Conservation (phyloP, 225 moss, liverwort and hornwort species). For the Marchantia paleacea region DNA sequence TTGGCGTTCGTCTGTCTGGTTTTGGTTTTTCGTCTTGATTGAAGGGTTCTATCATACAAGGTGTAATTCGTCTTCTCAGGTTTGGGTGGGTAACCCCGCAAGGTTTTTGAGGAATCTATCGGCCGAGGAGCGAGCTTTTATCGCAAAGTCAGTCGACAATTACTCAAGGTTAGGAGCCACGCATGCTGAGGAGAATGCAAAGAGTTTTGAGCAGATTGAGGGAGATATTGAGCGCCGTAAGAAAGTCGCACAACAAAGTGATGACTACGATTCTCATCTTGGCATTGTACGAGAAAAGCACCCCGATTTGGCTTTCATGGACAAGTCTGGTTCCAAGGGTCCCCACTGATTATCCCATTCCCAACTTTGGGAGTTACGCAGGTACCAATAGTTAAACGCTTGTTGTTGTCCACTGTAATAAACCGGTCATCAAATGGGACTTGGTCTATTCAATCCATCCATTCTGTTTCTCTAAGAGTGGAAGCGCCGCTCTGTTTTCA, state of each 20-base stretch:
- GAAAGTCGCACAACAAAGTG: conserved; percentile 44
- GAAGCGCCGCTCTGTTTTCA: conserved; percentile 11
- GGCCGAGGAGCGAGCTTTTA: conserved; percentile 66
- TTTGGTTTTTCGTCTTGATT: too few species aligned
- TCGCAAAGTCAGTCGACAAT: conserved; percentile 73
- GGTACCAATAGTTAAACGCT: conserved; percentile 22
- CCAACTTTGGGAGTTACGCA: conserved; percentile 26
- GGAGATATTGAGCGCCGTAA: conserved; percentile 45
- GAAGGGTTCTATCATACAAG: background rate
- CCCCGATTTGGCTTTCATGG: conserved; percentile 41
- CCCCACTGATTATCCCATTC: conserved; percentile 38
- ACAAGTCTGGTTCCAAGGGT: conserved; percentile 48
- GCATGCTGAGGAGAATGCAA: conserved; percentile 73
- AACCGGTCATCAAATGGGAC: conserved; percentile 18
- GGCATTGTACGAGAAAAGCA: conserved; percentile 51
- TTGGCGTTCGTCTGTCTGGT: too few species aligned
- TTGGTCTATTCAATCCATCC: conserved; percentile 18
- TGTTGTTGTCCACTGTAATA: conserved; percentile 27
- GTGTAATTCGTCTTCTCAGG: conserved; percentile 34
- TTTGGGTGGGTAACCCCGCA: conserved; percentile 96
- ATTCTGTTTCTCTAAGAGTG: background rate
- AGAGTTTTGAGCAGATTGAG: conserved; percentile 63
- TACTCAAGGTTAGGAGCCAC: conserved; percentile 57
- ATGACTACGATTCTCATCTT: conserved; percentile 68
- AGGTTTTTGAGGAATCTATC: conserved; percentile 78